Base-by-base conservation (phyloP, 2,329 filamentous ascomycete genomes). In the Microdochium nivale region DNA sequence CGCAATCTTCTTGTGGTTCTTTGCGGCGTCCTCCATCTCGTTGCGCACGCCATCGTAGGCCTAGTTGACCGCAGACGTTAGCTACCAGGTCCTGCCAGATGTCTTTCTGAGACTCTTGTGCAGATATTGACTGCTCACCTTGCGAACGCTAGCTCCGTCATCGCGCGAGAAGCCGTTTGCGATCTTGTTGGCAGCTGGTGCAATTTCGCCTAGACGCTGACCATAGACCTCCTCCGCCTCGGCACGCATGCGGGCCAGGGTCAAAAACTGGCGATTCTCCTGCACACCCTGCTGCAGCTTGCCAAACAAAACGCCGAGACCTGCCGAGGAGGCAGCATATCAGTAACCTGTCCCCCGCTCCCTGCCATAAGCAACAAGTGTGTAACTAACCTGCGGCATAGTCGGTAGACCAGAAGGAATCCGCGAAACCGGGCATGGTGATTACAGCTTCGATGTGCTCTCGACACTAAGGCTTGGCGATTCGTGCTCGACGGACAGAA, bases 371-470 rank as follows among this genome's bases (percentile, higher is more conserved):
- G 21, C 40, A 10, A 19, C 19, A 19, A 3, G 33, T 10, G 30
- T 7, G 49, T 24, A 3, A 44, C 79, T 68, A 74, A 88, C 87
- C 91, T 77, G 88, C 90, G 67, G 92, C 92, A 78, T 97, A 97
- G 79, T 99, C 94, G 67, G 83, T 83, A 56, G 94, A 96, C 94
- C 94, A 99, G 75, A 99, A 97, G 49, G 91, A 96, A 73, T 92
- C 90, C 60, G 90, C 85, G 72, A 99, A 97, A 63, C 88, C 83
- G 60, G 88, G 87, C 88, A 92, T 92, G 67, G 70, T 83, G 64
- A 19, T 14, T 19, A 14, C 14, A 30, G 19, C n/a, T n/a, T n/a
- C n/a, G n/a, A n/a, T 23, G 46, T 30, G 24, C 16, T 44, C 19
- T 44, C 7, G 3, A 14, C 8, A 8, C 33, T 37, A 14, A 37